These are phyloP conservation scores for Arachis monticola DNA, from an alignment of 331 rosid species.

Conservation along the genomic window DNA sequence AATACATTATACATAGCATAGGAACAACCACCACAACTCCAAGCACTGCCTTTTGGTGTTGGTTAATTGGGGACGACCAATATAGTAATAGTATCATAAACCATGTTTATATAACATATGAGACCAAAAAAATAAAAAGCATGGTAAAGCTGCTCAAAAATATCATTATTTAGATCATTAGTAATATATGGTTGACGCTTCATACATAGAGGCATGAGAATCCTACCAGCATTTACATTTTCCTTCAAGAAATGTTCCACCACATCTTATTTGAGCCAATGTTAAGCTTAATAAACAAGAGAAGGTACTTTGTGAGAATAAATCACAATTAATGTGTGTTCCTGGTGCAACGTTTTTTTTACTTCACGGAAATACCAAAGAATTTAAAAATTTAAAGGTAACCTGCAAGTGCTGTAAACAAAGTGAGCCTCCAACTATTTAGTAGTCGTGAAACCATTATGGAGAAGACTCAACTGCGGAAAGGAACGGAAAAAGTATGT, in stretches of 20 bases:
- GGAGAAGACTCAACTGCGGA: slow-evolving; percentile 78
- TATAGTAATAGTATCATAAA: too few species aligned
- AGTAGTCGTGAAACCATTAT: slow-evolving; percentile 85
- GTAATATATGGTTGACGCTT: slow-evolving; percentile 22
- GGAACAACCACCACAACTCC: too few species aligned
- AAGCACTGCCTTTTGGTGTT: too few species aligned
- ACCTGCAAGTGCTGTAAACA: slow-evolving; percentile 98
- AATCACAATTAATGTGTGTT: neutral
- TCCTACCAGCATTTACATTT: slow-evolving; percentile 70
- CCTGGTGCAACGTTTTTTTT: too few species aligned
- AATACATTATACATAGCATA: too few species aligned
- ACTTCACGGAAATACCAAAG: slow-evolving; percentile 24
- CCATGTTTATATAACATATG: too few species aligned
- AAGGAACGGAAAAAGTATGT: slow-evolving; percentile 20
- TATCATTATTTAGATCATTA: too few species aligned
- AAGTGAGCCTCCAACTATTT: slow-evolving; percentile 75
- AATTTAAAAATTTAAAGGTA: slow-evolving; percentile 31
- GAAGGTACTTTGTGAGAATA: slow-evolving; percentile 29
- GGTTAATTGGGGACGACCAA: too few species aligned
- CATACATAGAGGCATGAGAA: slow-evolving; percentile 29
- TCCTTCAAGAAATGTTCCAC: slow-evolving; percentile 80
- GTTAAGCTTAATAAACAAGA: slow-evolving; percentile 76
- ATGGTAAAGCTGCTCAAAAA: too few species aligned
- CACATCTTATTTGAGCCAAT: slow-evolving; percentile 84
- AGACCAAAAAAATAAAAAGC: too few species aligned